Percentiles rank a stretch among this genome's conserved stretches.
Conservation (phyloP, 345 rosid species). For the Eucalyptus sp. region DNA sequence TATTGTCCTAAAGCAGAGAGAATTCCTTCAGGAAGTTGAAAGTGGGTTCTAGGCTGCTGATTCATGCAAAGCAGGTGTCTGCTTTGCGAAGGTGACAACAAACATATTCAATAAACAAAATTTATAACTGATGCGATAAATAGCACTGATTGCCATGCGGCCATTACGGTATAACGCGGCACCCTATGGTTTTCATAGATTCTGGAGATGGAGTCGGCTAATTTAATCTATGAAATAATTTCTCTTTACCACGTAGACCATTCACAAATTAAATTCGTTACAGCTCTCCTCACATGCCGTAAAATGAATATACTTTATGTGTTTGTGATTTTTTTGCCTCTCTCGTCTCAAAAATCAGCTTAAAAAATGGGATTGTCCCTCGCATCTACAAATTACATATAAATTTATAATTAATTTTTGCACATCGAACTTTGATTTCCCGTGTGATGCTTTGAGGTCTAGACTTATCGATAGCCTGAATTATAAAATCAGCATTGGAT, state of each 20-base stretch:
- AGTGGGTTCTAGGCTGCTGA: neutral
- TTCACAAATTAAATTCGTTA: neutral
- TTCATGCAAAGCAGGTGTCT: neutral
- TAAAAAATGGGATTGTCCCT: too few species aligned
- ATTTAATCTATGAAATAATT: neutral
- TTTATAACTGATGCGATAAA: neutral
- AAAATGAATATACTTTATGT: neutral
- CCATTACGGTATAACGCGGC: neutral
- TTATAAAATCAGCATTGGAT: too few species aligned
- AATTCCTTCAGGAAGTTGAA: neutral
- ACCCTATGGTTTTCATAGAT: neutral
- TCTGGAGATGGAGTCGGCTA: neutral
- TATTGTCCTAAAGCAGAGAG: neutral
- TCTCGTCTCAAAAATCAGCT: fast-evolving
- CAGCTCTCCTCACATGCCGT: fast-evolving
- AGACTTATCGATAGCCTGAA: neutral
- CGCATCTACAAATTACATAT: fast-evolving
- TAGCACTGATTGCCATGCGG: neutral
- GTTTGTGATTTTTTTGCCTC: neutral
- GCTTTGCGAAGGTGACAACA: neutral
- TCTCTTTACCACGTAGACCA: neutral
- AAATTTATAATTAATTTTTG: too few species aligned
- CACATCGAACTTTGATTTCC: fast-evolving
- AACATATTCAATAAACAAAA: neutral
- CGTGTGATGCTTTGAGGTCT: fast-evolving